Conservation (phyloP, 805 yeast species). For the Yamadazyma takamatsuzukensis region DNA sequence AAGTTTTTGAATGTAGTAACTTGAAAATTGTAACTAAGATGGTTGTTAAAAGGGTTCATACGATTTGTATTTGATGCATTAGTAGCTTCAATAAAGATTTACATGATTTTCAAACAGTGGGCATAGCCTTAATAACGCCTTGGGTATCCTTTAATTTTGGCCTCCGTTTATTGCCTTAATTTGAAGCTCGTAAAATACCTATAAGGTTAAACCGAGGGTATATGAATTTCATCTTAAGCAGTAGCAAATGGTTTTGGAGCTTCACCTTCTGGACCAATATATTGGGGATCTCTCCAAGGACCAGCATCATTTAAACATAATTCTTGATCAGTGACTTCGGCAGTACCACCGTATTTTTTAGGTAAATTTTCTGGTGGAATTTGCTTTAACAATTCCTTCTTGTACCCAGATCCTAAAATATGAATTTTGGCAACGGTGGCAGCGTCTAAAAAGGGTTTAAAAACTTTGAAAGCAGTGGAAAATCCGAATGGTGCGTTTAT, state of each 20-base stretch:
- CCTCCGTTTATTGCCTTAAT: too few relatives aligned
- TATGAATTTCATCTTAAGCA: neutral
- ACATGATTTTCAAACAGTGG: too few relatives aligned
- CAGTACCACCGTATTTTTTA: conserved; percentile 80
- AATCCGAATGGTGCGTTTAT: conserved; percentile 98
- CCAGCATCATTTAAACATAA: conserved; percentile 87
- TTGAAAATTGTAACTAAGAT: too few relatives aligned
- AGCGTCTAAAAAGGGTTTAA: conserved; percentile 94
- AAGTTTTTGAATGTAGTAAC: too few relatives aligned
- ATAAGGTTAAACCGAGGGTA: too few relatives aligned
- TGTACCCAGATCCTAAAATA: conserved; percentile 76
- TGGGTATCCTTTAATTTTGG: too few relatives aligned
- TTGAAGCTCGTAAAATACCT: too few relatives aligned
- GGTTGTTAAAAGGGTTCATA: too few relatives aligned
- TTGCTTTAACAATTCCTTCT: conserved; percentile 82
- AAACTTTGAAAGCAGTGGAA: conserved; percentile 84
- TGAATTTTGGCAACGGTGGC: conserved; percentile 94
- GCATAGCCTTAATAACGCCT: neutral
- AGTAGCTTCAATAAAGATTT: too few relatives aligned
- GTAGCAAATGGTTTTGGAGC: conserved; percentile 53
- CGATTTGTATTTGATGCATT: too few relatives aligned
- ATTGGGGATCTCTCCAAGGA: conserved; percentile 93
- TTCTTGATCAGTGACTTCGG: conserved; percentile 70
- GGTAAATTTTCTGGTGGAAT: conserved; percentile 94
- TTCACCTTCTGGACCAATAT: conserved; percentile 92